These are phyloP conservation scores for Carallia pectinifolia DNA, from an alignment of 345 rosid genomes.

Conservation along the genomic window DNA sequence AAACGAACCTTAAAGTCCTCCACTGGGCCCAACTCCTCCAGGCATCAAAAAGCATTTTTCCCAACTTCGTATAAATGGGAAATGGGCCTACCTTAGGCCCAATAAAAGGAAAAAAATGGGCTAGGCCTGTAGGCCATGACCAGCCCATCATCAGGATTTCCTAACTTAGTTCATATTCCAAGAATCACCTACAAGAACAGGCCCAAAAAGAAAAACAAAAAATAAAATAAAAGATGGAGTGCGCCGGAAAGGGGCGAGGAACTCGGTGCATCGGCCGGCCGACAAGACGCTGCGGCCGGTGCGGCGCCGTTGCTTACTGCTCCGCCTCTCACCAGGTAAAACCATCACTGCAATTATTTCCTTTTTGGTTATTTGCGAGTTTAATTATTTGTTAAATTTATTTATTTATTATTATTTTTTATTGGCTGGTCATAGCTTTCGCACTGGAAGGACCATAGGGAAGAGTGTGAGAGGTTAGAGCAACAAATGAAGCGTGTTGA, in stretches of 20 bases:
- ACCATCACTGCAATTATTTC: not conserved
- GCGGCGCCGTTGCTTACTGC: constrained; percentile 85
- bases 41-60: no score
- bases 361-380: not conserved
- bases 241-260: constrained; percentile 68
- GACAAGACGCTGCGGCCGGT: constrained; percentile 59
- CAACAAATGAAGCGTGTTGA: constrained; percentile 70
- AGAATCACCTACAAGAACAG: no score
- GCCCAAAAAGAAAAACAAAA: no score
- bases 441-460: constrained; percentile 78
- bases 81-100: no score
- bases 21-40: no score
- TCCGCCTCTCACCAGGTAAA: constrained; percentile 78
- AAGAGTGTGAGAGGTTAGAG: constrained; percentile 78
- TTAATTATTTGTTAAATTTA: not conserved
- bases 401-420: not conserved
- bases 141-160: no score
- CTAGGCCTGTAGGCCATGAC: no score
- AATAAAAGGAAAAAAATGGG: no score
- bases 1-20: no score
- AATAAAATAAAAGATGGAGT: constrained; percentile 46
- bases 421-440: constrained; percentile 33
- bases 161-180: no score
- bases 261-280: constrained; percentile 64
- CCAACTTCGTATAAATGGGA: no score